Evolutionary conservation across 208 protist genomes (phyloP).

Genomic region (Polymyxa betae): DNA sequence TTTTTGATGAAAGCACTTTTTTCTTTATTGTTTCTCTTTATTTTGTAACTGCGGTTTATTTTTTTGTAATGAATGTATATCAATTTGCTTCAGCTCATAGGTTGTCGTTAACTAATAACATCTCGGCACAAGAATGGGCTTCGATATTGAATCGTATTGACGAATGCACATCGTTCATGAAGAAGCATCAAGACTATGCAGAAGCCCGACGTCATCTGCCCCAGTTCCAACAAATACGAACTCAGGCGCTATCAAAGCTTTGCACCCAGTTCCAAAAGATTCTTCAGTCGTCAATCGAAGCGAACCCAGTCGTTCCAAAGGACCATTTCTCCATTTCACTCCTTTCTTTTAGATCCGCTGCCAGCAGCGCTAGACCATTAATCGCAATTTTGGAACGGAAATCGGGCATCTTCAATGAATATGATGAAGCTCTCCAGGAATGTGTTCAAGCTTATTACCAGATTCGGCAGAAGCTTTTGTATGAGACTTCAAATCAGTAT

Average conservation of each 20-base stretch:
- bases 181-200: background rate
- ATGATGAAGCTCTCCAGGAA: slow-evolving; percentile 40
- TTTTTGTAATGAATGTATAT: too few relatives aligned
- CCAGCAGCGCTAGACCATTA: background rate
- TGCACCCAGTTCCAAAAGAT: background rate
- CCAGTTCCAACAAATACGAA: slow-evolving; percentile 27
- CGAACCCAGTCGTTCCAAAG: background rate
- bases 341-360: background rate
- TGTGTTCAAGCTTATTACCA: slow-evolving; percentile 37
- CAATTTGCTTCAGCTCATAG: too few relatives aligned
- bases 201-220: background rate
- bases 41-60: too few relatives aligned
- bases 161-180: slow-evolving; percentile 41
- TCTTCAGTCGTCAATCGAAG: background rate
- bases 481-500: background rate
- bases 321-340: background rate
- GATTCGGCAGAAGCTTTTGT: background rate
- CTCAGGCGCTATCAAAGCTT: background rate
- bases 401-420: background rate
- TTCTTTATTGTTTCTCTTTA: too few relatives aligned
- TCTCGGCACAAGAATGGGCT: background rate
- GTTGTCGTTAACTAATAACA: background rate
- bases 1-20: background rate
- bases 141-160: slow-evolving; percentile 7
- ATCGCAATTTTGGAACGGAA: background rate